Evolutionary conservation across 2,329 filamentous ascomycete genomes (phyloP).

Genomic region (Remersonia thermophila): DNA sequence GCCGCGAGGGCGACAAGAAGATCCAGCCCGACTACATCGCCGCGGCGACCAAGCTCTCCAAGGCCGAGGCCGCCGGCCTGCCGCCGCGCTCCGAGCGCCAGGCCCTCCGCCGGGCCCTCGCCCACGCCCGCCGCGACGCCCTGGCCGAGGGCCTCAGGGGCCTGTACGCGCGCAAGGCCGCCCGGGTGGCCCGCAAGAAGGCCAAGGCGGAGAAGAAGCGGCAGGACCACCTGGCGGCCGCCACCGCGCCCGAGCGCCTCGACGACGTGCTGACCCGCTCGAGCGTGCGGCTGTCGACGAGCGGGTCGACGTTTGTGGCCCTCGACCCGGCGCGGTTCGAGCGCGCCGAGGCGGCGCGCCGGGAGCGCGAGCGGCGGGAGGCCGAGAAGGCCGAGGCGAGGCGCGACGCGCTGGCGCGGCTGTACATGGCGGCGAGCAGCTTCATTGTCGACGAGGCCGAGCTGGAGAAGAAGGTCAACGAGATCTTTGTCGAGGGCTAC

Average conservation of each 20-base stretch:
- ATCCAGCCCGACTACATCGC: conserved; percentile 47
- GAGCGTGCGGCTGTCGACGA: conserved; percentile 44
- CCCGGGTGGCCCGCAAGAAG: conserved; percentile 22
- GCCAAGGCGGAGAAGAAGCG: conserved; percentile 31
- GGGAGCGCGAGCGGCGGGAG: conserved; percentile 30
- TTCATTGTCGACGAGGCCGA: conserved; percentile 80
- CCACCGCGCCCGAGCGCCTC: conserved; percentile 54
- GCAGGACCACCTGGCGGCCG: conserved; percentile 31
- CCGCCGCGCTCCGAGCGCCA: conserved; percentile 27
- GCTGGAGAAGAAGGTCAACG: conserved; percentile 60
- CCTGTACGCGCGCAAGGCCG: conserved; percentile 54
- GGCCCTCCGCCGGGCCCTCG: conserved; percentile 62
- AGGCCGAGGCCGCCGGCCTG: conserved; percentile 23
- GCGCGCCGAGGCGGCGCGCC: conserved; percentile 33
- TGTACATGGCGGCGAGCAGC: conserved; percentile 77
- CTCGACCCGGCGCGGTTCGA: conserved; percentile 51
- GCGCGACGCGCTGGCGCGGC: conserved; percentile 62
- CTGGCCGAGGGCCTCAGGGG: conserved; percentile 58
- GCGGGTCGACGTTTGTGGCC: conserved; percentile 36
- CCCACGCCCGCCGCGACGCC: conserved; percentile 57
- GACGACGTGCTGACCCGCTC: conserved; percentile 67
- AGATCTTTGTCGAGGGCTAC: conserved; percentile 52
- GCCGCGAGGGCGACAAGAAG: conserved; percentile 44
- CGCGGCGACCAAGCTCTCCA: conserved; percentile 44
- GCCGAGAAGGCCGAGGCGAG: conserved; percentile 45